Evolutionary conservation across 1,139 yeast species (phyloP), one percentile per base, ranked within the genome.

Genomic region (Pichia sp.): DNA sequence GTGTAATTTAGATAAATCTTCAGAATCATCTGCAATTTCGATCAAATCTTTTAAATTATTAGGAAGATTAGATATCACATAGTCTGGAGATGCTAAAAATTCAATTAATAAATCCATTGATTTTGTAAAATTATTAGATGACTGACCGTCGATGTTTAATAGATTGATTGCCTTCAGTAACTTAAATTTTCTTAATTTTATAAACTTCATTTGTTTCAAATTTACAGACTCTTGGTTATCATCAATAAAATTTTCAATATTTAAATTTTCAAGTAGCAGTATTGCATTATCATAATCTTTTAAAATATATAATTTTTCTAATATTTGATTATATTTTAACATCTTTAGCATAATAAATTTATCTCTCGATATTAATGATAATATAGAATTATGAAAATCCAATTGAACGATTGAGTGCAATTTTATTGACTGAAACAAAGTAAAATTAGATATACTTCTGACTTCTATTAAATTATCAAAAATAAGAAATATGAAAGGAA

Each of bases 61-160:
- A 0, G 85, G 83, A 44, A 71, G 69, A 25, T 75, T 60, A 3
- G 58, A 50, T 3, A 80, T 63, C 0, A 81, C 77, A 5, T 64
- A 56, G 27, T 70, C 66, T 0, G 87, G 87, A 1, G 81, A 73
- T 0, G 86, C 83, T 54, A 80, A 66, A 42, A 70, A 76, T 31
- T 71, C 73, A 3, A 73, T 69, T 47, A 80, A 78, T 22, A 71
- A 55, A 23, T 64, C 56, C 54, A 78, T 63, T 0, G 82, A 70
- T n/a, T 59, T 55, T 11, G 60, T 62, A 43, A 63, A 68, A 6
- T 65, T 53, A 7, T 26, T 36, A 22, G 8, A 11, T 23, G 47
- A 32, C 3, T 57, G 16, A 16, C 16, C 10, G 26, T 6, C 48
- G 2, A 44, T 24, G 8, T 57, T 45, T 49, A 76, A 65, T 22